Percentiles rank a stretch among this genome's conserved stretches.
Conservation (phyloP, 495 filamentous ascomycete species). For the Coniosporium apollinis region DNA sequence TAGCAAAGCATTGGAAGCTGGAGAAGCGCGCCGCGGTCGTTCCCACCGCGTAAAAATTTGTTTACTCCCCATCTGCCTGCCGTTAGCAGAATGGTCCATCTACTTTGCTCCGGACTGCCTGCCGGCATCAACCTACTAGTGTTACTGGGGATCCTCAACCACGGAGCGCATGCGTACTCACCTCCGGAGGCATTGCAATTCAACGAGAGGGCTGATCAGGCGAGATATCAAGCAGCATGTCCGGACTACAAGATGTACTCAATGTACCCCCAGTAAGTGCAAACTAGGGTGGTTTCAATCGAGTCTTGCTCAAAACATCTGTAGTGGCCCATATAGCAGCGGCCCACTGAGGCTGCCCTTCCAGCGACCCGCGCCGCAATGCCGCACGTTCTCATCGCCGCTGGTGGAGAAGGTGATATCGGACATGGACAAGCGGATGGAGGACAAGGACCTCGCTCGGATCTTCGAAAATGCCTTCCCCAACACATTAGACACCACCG, state of each 20-base stretch:
- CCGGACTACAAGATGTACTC: conserved; percentile 34
- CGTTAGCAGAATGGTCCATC: no score
- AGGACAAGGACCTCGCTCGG: conserved; percentile 75
- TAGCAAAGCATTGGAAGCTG: no score
- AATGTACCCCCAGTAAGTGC: conserved; percentile 27
- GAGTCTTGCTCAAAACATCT: background rate
- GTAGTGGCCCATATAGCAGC: conserved; percentile 56
- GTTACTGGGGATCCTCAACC: no score
- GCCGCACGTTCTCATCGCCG: conserved; percentile 75
- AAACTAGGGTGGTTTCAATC: background rate
- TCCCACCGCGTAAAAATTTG: no score
- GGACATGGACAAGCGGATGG: conserved; percentile 61
- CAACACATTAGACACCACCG: conserved; percentile 84
- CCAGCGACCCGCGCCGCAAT: conserved; percentile 64
- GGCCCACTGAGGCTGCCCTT: conserved; percentile 73
- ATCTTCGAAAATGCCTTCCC: conserved; percentile 97
- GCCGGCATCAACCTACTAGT: no score
- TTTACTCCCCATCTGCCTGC: no score
- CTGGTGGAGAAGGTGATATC: conserved; percentile 76
- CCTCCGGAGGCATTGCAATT: no score
- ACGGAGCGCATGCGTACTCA: no score
- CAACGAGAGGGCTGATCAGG: no score
- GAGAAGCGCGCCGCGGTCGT: no score
- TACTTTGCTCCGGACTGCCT: no score
- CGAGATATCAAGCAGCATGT: conserved; percentile 26